phyloP scores from a whole-genome alignment of 1,139 yeast genomes.

The Zygosaccharomyces sapae region DNA sequence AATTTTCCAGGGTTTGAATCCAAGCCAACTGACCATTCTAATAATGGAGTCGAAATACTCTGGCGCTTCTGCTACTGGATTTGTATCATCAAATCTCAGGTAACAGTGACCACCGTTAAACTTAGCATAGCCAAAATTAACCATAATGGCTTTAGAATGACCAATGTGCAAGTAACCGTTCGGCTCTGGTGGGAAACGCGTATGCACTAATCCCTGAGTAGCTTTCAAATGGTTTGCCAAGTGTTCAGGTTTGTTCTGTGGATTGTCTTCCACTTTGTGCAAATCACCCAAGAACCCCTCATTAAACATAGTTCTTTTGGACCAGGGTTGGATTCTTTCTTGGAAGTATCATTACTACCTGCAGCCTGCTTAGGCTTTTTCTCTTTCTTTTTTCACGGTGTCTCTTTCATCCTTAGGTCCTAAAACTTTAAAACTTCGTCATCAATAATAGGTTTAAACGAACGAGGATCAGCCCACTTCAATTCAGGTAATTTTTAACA shows the following conservation, averaged over 20 bases:
- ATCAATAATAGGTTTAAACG: conserved; percentile 84
- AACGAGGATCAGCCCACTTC: conserved; percentile 88
- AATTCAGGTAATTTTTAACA: conserved; percentile 67
- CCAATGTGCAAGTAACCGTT: conserved; percentile 97
- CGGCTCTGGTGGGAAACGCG: conserved; percentile 98
- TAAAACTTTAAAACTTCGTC: conserved; percentile 60
- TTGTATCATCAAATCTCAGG: conserved; percentile 92
- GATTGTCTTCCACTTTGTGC: conserved; percentile 93
- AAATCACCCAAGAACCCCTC: conserved; percentile 95
- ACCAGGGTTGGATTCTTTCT: conserved; percentile 34
- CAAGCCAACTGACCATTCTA: conserved; percentile 87
- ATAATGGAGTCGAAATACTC: conserved; percentile 78
- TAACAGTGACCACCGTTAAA: conserved; percentile 81
- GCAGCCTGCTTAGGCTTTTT: conserved; percentile 33
- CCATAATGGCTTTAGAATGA: conserved; percentile 96
- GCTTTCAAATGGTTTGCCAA: conserved; percentile 73
- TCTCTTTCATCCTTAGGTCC: conserved; percentile 98
- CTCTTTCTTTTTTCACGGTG: conserved; percentile 70
- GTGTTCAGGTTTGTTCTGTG: conserved; percentile 81
- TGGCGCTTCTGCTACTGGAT: conserved; percentile 98
- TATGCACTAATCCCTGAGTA: conserved; percentile 77
- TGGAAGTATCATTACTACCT: conserved; percentile 26
- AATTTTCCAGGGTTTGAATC: conserved; percentile 86
- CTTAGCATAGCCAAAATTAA: conserved; percentile 91
- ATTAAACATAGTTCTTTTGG: conserved; percentile 76